Base-by-base conservation (phyloP, 2,329 filamentous ascomycete genomes). In the Aspergillus udagawae region DNA sequence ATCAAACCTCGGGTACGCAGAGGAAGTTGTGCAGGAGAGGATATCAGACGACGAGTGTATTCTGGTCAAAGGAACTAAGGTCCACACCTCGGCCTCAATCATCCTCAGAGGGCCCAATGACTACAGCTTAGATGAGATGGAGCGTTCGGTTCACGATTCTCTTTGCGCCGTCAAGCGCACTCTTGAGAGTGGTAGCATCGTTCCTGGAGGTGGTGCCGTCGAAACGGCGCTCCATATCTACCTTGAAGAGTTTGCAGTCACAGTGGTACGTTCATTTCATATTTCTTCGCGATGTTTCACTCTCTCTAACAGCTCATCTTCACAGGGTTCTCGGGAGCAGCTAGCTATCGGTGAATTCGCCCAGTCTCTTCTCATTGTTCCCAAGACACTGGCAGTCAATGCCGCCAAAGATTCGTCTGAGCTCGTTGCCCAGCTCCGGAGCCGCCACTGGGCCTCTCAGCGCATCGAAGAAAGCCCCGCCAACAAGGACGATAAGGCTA, bases 201-300 rank as follows among this genome's bases (percentile, higher is more conserved):
- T 99, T 42, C 94, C 94, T 17, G 94, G 94, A 64, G 94, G 94
- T 64, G 94, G 93, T 72, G 94, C 94, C 47, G 93, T 97, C 23
- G 94, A 99, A 82, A 97, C 94, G n/a, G 94, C 94, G 51, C 85
- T 99, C 64, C 94, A 97, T 80, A 99, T 99, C 73, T 99, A 97
- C 79, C 85, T 99, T 35, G 94, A 99, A 80, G 94, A 99, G 78
- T 99, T 96, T 77, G 94, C 94, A 53, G 93, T 94, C 67, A 97
- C 94, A 41, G 93, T 99, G 61, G 92, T 85, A 80, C 68, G 82
- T 80, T 35, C n/a, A 32, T 35, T 28, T 45, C 21, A 23, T 3
- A 10, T 4, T 10, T 17, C 17, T 21, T 17, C 5, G 2, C 7
- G 21, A 12, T 12, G 25, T n/a, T 23, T 49, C 32, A 29, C 32